Percentiles rank a stretch among this genome's conserved stretches.
These are phyloP conservation scores for Fusarium citri DNA, from an alignment of 2,329 filamentous ascomycete genomes.

Conservation along the genomic window DNA sequence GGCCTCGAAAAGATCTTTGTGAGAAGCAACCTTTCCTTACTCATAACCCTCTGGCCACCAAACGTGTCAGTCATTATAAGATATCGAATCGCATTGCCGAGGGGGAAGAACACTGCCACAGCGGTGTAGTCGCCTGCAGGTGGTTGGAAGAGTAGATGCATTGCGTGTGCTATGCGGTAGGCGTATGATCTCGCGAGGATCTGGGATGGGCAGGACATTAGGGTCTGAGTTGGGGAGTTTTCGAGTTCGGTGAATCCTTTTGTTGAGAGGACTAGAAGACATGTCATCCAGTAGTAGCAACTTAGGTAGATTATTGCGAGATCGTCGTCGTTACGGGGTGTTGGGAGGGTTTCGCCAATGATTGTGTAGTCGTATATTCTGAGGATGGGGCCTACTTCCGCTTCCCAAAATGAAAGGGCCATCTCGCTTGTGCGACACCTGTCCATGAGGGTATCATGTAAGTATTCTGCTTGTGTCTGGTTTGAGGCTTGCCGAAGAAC, in stretches of 20 bases:
- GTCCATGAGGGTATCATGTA: fast-evolving
- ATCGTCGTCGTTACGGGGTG: neutral
- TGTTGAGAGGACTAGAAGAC: conserved; percentile 12
- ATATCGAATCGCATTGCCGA: conserved; percentile 18
- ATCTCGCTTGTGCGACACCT: neutral
- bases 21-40: conserved; percentile 2
- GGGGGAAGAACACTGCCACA: neutral
- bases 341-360: neutral
- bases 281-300: conserved; percentile 24
- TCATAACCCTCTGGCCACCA: neutral
- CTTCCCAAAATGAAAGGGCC: neutral
- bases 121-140: conserved; percentile 12
- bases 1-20: conserved; percentile 9
- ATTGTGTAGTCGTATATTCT: conserved; percentile 14
- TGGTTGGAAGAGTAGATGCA: neutral
- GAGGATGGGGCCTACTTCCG: neutral
- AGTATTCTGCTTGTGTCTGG: neutral
- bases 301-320: conserved; percentile 13
- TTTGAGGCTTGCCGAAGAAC: neutral
- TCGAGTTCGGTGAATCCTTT: conserved; percentile 20
- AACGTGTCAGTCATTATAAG: conserved; percentile 18
- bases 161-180: neutral
- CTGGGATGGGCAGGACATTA: neutral
- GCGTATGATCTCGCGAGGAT: conserved; percentile 10
- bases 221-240: fast-evolving